Percentiles rank a stretch among this genome's conserved stretches.
These are phyloP conservation scores for Sarocladium kiliense DNA, from an alignment of 2,329 filamentous ascomycete genomes.

Conservation along the genomic window DNA sequence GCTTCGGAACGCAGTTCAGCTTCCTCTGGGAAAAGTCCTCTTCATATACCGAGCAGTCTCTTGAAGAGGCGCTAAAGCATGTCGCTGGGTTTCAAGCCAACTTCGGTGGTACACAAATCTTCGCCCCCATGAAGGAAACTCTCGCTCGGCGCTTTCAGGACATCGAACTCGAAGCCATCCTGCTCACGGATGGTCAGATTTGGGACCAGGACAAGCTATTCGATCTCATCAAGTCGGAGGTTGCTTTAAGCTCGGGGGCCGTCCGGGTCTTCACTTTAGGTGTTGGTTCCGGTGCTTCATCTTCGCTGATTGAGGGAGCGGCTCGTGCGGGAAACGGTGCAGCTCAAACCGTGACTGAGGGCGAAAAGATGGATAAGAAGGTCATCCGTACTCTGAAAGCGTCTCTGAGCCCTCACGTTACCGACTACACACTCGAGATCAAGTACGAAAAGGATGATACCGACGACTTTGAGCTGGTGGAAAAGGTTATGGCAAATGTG, in stretches of 20 bases:
- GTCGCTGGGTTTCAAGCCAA: constrained; percentile 37
- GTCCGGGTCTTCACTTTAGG: constrained; percentile 52
- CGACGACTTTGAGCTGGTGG: constrained; percentile 59
- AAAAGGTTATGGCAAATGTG: constrained; percentile 44
- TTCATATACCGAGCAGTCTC: constrained; percentile 37
- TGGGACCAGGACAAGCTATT: constrained; percentile 42
- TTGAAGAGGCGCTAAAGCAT: constrained; percentile 37
- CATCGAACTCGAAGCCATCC: constrained; percentile 47
- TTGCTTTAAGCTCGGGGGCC: constrained; percentile 32
- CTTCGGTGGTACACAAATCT: constrained; percentile 51
- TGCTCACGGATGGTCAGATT: constrained; percentile 53
- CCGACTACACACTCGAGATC: constrained; percentile 58
- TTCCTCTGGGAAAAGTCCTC: constrained; percentile 45
- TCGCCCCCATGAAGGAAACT: constrained; percentile 35
- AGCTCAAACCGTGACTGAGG: constrained; percentile 53
- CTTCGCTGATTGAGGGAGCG: constrained; percentile 49
- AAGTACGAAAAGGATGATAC: constrained; percentile 41
- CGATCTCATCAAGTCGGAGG: constrained; percentile 35
- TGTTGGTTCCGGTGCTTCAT: constrained; percentile 45
- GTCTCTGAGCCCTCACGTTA: constrained; percentile 60
- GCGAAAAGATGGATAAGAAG: constrained; percentile 64
- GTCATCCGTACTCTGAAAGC: constrained; percentile 71
- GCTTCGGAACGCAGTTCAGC: constrained; percentile 47
- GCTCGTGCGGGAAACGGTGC: constrained; percentile 52
- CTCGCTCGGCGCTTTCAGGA: constrained; percentile 38